Conservation (phyloP, 179 eudicot species). For the Vitellaria paradoxa region DNA sequence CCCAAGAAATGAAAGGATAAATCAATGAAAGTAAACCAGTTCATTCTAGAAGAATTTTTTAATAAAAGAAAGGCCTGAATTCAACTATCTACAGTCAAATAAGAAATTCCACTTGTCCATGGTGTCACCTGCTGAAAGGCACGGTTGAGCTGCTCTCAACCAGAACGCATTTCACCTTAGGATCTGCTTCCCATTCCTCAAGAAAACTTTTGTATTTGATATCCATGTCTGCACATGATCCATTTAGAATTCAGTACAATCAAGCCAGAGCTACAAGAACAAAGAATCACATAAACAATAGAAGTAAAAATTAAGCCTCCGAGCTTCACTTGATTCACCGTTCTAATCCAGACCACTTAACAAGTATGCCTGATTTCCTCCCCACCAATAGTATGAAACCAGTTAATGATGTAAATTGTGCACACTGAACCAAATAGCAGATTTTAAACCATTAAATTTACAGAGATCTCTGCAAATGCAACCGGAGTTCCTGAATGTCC, state of each 20-base stretch:
- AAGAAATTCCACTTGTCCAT: not conserved
- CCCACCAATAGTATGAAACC: not conserved
- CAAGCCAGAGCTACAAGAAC: not conserved
- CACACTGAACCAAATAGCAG: not conserved
- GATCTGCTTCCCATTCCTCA: conserved; percentile 87
- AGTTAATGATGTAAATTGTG: not conserved
- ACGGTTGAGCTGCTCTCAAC: conserved; percentile 79
- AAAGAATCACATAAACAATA: not conserved
- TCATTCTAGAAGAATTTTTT: not conserved
- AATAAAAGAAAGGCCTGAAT: conserved; percentile 6
- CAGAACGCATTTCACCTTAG: conserved; percentile 77
- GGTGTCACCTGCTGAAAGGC: conserved; percentile 79
- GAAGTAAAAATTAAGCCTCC: not conserved
- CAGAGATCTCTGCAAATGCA: not conserved
- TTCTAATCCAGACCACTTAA: not conserved
- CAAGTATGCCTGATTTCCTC: not conserved
- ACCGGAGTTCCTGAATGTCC: not conserved
- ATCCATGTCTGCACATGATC: conserved; percentile 69
- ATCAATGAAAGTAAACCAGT: conserved; percentile 4
- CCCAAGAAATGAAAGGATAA: not conserved
- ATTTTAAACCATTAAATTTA: not conserved
- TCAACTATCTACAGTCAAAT: not conserved
- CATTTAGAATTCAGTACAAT: conserved; percentile 7
- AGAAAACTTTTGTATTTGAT: conserved; percentile 74
- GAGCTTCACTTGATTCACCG: conserved; percentile 1